These are phyloP conservation scores for Penicillium sp. DNA, from an alignment of 2,329 filamentous ascomycete genomes.

Conservation along the genomic window DNA sequence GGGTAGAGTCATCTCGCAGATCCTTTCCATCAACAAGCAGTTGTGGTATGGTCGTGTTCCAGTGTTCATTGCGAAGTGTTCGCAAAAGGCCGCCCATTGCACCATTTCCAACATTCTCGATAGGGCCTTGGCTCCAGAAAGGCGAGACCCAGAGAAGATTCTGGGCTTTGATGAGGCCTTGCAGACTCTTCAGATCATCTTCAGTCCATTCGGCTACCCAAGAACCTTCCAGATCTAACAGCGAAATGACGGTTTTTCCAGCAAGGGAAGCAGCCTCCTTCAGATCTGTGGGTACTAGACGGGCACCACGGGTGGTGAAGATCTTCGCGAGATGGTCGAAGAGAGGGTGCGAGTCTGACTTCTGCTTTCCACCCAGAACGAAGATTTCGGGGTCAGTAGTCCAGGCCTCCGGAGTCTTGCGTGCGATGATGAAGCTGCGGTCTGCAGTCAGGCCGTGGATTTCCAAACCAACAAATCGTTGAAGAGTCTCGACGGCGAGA, in stretches of 20 bases:
- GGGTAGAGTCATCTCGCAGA: slow-evolving; percentile 8
- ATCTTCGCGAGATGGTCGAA: slow-evolving; percentile 15
- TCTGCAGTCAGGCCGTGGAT: slow-evolving; percentile 16
- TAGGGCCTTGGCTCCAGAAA: slow-evolving; percentile 13
- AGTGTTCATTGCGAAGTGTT: slow-evolving; percentile 30
- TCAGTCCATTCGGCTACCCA: slow-evolving; percentile 19
- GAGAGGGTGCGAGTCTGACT: slow-evolving; percentile 2
- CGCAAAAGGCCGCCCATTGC: slow-evolving; percentile 28
- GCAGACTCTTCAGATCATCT: slow-evolving; percentile 15
- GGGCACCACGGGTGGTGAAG: slow-evolving; percentile 17
- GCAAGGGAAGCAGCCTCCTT: slow-evolving; percentile 12
- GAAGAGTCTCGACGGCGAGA: slow-evolving; percentile 6
- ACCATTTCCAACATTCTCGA: slow-evolving; percentile 22
- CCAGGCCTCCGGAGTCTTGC: slow-evolving; percentile 15
- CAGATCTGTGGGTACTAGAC: slow-evolving; percentile 12
- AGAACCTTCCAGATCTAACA: slow-evolving; percentile 20
- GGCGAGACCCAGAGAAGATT: slow-evolving; percentile 27
- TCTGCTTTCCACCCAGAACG: slow-evolving; percentile 9
- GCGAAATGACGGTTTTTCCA: slow-evolving; percentile 24
- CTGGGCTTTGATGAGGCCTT: slow-evolving; percentile 15
- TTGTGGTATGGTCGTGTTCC: slow-evolving; percentile 24
- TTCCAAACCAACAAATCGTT: slow-evolving; percentile 11
- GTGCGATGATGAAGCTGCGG: slow-evolving; percentile 14
- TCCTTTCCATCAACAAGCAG: slow-evolving; percentile 21
- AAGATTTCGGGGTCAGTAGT: slow-evolving; percentile 21